Conservation (phyloP, 352 stramenopile species). For the Pythium coloratum region DNA sequence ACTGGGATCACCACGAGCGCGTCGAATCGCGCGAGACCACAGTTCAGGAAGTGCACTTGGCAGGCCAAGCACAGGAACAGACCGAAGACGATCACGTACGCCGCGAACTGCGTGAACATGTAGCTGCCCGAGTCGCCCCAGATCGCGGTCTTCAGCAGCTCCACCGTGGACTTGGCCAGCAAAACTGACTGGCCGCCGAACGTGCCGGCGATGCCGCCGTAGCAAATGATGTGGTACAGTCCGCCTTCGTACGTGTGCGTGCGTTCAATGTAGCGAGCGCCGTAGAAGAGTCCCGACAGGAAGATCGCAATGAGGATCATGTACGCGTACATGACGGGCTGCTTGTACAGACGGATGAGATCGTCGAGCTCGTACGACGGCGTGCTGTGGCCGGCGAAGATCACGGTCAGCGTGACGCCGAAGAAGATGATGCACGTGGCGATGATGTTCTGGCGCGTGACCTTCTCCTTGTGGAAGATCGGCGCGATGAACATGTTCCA, state of each 20-base stretch:
- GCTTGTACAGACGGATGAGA: conserved; percentile 79
- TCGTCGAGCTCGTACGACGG: conserved; percentile 85
- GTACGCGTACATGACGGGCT: conserved; percentile 84
- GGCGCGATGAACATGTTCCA: conserved; percentile 93
- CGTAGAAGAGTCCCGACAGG: conserved; percentile 56
- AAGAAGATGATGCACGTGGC: conserved; percentile 88
- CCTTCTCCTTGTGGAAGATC: conserved; percentile 88
- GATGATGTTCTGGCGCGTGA: conserved; percentile 79
- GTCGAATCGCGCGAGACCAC: conserved; percentile 86
- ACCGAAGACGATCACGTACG: conserved; percentile 78
- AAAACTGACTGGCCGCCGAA: conserved; percentile 90
- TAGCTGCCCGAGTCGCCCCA: conserved; percentile 73
- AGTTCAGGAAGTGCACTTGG: conserved; percentile 90
- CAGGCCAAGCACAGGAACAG: conserved; percentile 69
- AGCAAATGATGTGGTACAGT: conserved; percentile 85
- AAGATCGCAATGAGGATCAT: conserved; percentile 76
- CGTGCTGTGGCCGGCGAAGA: conserved; percentile 87
- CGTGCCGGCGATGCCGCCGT: conserved; percentile 84
- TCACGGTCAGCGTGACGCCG: conserved; percentile 87
- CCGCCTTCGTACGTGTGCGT: conserved; percentile 68
- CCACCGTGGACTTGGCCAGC: conserved; percentile 88
- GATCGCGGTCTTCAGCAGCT: conserved; percentile 90
- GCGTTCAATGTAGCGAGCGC: conserved; percentile 71
- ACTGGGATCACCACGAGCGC: conserved; percentile 88
- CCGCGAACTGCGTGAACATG: conserved; percentile 75